A percentile compares a stretch with the other conserved stretches of the same genome.
Conservation (phyloP, 2,329 filamentous ascomycete species). For the Fusarium sp. region DNA sequence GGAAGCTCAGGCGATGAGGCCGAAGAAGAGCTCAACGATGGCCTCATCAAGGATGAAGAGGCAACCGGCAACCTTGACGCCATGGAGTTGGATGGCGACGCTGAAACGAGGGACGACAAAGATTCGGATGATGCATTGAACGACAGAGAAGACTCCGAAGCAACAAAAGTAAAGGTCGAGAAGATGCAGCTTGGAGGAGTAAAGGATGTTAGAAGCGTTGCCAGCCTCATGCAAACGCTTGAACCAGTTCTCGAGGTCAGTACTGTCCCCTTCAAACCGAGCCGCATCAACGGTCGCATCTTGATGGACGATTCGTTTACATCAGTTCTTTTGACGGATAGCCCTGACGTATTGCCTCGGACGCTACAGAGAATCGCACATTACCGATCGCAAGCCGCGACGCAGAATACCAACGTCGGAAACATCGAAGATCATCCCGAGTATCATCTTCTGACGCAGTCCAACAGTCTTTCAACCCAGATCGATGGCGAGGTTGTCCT, state of each 20-base stretch:
- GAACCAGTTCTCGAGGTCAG: conserved; percentile 85
- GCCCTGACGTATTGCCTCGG: conserved; percentile 71
- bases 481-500: conserved; percentile 93
- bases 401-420: conserved; percentile 73
- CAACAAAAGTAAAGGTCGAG: conserved; percentile 80
- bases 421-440: conserved; percentile 93
- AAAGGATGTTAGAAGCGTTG: conserved; percentile 82
- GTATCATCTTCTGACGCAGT: conserved; percentile 87
- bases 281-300: conserved; percentile 31
- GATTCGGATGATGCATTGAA: conserved; percentile 55
- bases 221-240: conserved; percentile 81
- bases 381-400: conserved; percentile 75
- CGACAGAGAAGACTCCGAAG: conserved; percentile 70
- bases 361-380: conserved; percentile 78
- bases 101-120: conserved; percentile 62
- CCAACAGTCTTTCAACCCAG: conserved; percentile 87
- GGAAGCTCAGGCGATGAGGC: conserved; percentile 75
- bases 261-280: conserved; percentile 44
- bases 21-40: conserved; percentile 67
- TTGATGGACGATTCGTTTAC: conserved; percentile 64
- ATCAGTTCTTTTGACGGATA: conserved; percentile 64
- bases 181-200: conserved; percentile 80
- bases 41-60: conserved; percentile 54
- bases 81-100: conserved; percentile 53
- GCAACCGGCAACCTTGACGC: conserved; percentile 61